Evolutionary conservation across 2,329 filamentous ascomycete species (phyloP), one percentile per base, ranked within the genome.

Genomic region (Aspergillus sp.): DNA sequence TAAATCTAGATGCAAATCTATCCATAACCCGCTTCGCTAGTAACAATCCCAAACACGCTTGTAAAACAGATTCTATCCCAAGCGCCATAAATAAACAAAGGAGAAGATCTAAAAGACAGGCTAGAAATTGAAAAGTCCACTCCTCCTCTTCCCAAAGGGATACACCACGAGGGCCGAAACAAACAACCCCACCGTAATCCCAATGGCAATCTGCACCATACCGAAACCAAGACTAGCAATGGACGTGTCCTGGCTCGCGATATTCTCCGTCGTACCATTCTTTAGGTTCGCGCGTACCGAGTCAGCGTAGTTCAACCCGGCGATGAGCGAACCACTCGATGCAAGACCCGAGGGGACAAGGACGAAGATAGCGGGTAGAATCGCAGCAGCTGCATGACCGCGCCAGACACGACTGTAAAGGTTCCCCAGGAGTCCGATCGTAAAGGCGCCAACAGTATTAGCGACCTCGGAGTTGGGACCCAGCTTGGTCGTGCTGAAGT

Each of bases 291-390:
- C 78, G 55, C 79, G 77, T 37, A 77, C 74, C 27, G 70, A 54
- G 17, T 86, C 79, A 2, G 85, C 84, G 15, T 80, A 82, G 5
- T 77, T 79, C 50, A 88, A 75, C n/a, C 85, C 84, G 0, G 80
- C 77, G 3, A 87, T 78, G 20, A 88, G 72, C 13, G 79, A 82
- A 2, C 85, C 85, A 61, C 79, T 80, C 1, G 85, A 84, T 4
- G 84, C 82, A 4, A 88, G 75, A 3, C 85, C 85, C 5, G 81
- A 84, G 0, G 85, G 85, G 0, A 88, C 85, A 58, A 86, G 84
- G 1, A 87, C 84, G 63, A 96, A 96, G 65, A 97, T 96, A 17
- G 90, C 92, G 0, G 93, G 93, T 7, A 96, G 78, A 81, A 97
- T 91, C 4, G 90, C 89, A 0, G 91, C 91, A 0, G 91, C 91